These are phyloP conservation scores for Phytophthora niederhauseri DNA, from an alignment of 352 stramenopile species.

Conservation along the genomic window DNA sequence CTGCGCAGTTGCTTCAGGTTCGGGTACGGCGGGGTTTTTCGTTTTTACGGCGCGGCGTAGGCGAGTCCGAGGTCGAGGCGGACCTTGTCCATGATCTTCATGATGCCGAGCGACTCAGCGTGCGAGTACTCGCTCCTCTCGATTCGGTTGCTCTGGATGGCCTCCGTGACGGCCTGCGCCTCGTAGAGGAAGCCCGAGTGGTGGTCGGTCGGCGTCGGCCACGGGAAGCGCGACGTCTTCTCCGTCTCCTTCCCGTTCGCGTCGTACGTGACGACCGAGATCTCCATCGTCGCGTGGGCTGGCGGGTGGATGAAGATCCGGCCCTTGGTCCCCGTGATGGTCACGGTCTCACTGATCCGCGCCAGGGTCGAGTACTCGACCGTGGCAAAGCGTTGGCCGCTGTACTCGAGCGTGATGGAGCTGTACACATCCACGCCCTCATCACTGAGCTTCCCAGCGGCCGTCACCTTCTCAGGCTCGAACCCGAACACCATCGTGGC, in stretches of 20 bases:
- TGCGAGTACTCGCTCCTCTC: conserved; percentile 52
- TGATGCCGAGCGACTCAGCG: conserved; percentile 55
- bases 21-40: too few relatives aligned
- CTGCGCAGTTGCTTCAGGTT: too few relatives aligned
- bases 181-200: conserved; percentile 76
- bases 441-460: conserved; percentile 48
- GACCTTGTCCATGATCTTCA: conserved; percentile 65
- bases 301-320: conserved; percentile 64
- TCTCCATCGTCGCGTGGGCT: conserved; percentile 25
- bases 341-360: conserved; percentile 66
- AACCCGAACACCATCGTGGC: conserved; percentile 70
- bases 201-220: conserved; percentile 20
- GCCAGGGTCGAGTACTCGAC: conserved; percentile 67
- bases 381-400: conserved; percentile 50
- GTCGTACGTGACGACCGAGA: conserved; percentile 25
- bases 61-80: conserved; percentile 51
- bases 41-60: conserved; percentile 21
- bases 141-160: conserved; percentile 39
- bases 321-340: conserved; percentile 75
- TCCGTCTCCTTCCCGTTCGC: conserved; percentile 9
- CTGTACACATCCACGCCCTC: conserved; percentile 65
- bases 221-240: conserved; percentile 28
- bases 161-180: conserved; percentile 47
- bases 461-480: conserved; percentile 50
- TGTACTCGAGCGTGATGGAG: conserved; percentile 63